Conservation (phyloP, 1,139 yeast species). For the Scheffersomyces segobiensis region DNA sequence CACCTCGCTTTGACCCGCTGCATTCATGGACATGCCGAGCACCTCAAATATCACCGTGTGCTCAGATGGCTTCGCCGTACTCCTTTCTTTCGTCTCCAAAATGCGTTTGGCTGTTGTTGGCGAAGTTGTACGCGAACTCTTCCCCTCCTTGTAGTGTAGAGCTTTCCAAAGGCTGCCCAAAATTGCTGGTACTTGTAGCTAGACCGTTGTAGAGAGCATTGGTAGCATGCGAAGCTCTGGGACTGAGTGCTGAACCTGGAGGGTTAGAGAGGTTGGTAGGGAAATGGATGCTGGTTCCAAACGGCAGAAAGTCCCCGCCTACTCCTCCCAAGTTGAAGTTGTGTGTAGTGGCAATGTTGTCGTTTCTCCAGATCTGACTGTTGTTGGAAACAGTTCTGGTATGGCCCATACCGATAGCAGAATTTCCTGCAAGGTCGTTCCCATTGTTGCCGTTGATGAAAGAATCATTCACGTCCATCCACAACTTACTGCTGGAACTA, state of each 20-base stretch:
- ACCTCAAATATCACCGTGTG: not conserved
- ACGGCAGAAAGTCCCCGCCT: not conserved
- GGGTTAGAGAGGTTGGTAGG: not conserved
- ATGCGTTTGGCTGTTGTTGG: not conserved
- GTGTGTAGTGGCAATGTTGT: conserved; percentile 12
- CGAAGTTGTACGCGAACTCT: not conserved
- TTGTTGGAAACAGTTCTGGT: conserved; percentile 26
- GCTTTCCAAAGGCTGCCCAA: not conserved
- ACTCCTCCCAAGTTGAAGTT: conserved; percentile 14
- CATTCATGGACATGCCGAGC: not conserved
- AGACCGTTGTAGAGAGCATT: not conserved
- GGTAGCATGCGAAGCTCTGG: not conserved
- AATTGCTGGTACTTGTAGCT: not conserved
- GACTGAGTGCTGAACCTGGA: not conserved
- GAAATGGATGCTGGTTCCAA: not conserved
- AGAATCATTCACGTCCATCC: conserved; percentile 6
- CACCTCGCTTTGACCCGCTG: not conserved
- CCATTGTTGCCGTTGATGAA: not conserved
- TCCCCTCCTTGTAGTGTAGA: not conserved
- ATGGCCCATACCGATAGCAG: conserved; percentile 12
- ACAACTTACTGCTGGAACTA: conserved; percentile 5
- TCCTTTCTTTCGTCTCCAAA: not conserved
- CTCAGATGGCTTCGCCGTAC: not conserved
- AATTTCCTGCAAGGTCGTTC: conserved; percentile 1
- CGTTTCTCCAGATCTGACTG: conserved; percentile 34